Evolutionary conservation across 192 early-diverging fungal genomes (phyloP), one percentile per base, ranked within the genome.

Genomic region (Coemansia sp.): DNA sequence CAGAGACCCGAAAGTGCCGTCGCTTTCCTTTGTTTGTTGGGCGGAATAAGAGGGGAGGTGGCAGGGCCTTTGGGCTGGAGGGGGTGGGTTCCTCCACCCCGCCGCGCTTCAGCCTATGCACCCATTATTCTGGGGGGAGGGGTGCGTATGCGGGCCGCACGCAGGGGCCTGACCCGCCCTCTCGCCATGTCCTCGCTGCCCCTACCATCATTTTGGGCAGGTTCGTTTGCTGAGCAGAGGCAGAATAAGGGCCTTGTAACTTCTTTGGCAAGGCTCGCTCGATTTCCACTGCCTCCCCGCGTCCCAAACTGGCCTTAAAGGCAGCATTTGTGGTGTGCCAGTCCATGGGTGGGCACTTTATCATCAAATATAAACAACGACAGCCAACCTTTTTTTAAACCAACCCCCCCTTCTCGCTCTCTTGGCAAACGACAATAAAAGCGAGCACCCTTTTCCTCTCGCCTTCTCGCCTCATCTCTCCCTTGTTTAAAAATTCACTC

Each of bases 281-380:
- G 51, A 55, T 55, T 55, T 55, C 51, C 51, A 55, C 51, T 45
- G 24, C 26, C 51, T 5, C 51, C 51, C 51, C 50, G 14, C 51
- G 24, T 28, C 51, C 13, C 48, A 9, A 26, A 23, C 48, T 26
- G 48, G 20, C 48, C 26, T 50, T 13, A 11, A 26, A n/a, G 31
- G n/a, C 43, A 45, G 43, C 43, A 18, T n/a, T 45, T 55, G 13
- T 9, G 26, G 51, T 31, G 51, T 55, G 51, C 31, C 51, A 28
- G 51, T 55, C 43, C 18, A 20, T 45, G n/a, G 43, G 18, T n/a
- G 43, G 43, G 43, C 43, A 45, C 43, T 45, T 55, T 55, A 55
- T 26, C 51, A 55, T 55, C 51, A 55, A 55, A 33, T 55, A 55
- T 55, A 55, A 55, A 55, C 48, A 50, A 50, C 51, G 51, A 33